Evolutionary conservation across 2,329 filamentous ascomycete species (phyloP).

Genomic region (Hymenoscyphus occultus): DNA sequence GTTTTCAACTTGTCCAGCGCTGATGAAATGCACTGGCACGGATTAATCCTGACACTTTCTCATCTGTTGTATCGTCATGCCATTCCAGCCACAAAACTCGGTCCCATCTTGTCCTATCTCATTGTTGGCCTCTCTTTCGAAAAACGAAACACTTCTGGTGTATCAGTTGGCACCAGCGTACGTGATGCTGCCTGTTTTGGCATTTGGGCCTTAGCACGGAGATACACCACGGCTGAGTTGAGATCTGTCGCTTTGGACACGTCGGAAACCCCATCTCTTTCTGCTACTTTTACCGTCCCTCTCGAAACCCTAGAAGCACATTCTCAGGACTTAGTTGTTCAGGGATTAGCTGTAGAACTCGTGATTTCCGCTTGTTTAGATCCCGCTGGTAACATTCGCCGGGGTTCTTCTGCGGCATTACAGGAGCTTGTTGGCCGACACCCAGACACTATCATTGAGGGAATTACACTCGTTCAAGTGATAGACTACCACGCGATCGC

Average conservation of each 20-base stretch:
- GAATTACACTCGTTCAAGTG: slow-evolving; percentile 81
- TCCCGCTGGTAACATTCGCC: slow-evolving; percentile 86
- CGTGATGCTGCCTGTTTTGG: slow-evolving; percentile 95
- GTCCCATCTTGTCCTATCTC: slow-evolving; percentile 72
- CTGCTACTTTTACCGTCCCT: slow-evolving; percentile 20
- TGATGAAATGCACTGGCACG: slow-evolving; percentile 86
- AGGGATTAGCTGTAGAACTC: slow-evolving; percentile 77
- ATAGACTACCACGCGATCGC: slow-evolving; percentile 95
- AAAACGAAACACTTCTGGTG: slow-evolving; percentile 80
- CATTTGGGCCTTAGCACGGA: slow-evolving; percentile 85
- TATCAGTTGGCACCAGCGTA: slow-evolving; percentile 82
- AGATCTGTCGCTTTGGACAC: slow-evolving; percentile 52
- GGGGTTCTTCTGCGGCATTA: slow-evolving; percentile 87
- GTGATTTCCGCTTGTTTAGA: slow-evolving; percentile 81
- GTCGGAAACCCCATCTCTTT: slow-evolving; percentile 3
- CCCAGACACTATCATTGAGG: slow-evolving; percentile 76
- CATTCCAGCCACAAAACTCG: slow-evolving; percentile 66
- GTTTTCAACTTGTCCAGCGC: slow-evolving; percentile 65
- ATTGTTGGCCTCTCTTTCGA: slow-evolving; percentile 83
- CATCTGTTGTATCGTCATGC: slow-evolving; percentile 84
- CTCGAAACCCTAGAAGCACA: background rate
- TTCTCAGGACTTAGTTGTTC: slow-evolving; percentile 52
- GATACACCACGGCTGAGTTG: slow-evolving; percentile 80
- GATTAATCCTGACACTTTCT: slow-evolving; percentile 80
- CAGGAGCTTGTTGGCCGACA: slow-evolving; percentile 94